Conservation (phyloP, 345 rosid species). For the Lumnitzera racemosa region DNA sequence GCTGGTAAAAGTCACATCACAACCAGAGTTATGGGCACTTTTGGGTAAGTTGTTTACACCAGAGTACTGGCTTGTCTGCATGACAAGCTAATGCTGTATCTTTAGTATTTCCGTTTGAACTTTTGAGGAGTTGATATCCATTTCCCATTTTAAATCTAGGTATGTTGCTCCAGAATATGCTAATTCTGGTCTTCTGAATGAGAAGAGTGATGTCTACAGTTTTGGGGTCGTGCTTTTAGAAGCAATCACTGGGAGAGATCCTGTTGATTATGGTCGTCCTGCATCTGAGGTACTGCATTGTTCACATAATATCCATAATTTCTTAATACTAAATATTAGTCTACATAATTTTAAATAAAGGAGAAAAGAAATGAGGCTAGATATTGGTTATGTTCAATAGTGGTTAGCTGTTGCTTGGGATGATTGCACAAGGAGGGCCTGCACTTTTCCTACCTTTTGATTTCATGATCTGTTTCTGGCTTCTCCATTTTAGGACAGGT, state of each 20-base stretch:
- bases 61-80: no score
- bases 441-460: no score
- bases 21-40: slow-evolving; percentile 49
- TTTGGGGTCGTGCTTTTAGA: slow-evolving; percentile 18
- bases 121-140: background rate
- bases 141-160: slow-evolving; percentile 2
- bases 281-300: slow-evolving; percentile 8
- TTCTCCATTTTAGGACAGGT: no score
- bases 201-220: slow-evolving; percentile 18
- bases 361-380: background rate
- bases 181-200: slow-evolving; percentile 17
- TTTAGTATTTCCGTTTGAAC: no score
- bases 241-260: slow-evolving; percentile 21
- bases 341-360: background rate
- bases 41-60: slow-evolving; percentile 20
- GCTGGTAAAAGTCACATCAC: slow-evolving; percentile 45
- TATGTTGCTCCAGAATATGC: slow-evolving; percentile 22
- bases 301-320: no score
- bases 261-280: slow-evolving; percentile 17
- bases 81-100: no score
- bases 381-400: background rate
- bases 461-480: no score
- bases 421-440: no score
- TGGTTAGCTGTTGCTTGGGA: background rate
- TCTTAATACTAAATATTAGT: no score